Base-by-base conservation (phyloP, 352 stramenopile species). In the Globisporangium paddicum region DNA sequence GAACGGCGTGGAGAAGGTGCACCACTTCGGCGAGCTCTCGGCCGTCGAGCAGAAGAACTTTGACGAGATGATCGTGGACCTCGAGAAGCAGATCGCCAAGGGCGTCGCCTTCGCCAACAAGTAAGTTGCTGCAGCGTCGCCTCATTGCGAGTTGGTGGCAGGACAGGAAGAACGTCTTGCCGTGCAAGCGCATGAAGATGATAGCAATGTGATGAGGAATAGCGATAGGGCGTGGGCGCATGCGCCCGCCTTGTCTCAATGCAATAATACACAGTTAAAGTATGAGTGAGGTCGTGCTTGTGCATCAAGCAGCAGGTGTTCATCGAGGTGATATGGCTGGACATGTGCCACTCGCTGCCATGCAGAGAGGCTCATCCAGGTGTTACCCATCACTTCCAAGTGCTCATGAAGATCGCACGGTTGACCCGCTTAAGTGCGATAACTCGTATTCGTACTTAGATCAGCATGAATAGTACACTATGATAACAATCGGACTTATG, bases 1-100 rank as follows among this genome's bases (percentile, higher is more conserved):
- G 60, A 94, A 98, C 72, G 97, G 97, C 63, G 91, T 99, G 25
- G 90, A 98, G 73, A 74, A 99, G 66, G 82, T 99, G 64, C 81
- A 98, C 66, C 72, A 84, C 45, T 98, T 97, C 62, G 96, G 96
- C 60, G 77, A 91, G 40, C 72, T 96, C 51, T 93, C 83, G 55
- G 56, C 69, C 13, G 66, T 82, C 37, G 87, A 96, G 71, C 79
- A 96, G 79, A 82, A 74, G 64, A 94, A 93, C 79, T 93, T 93
- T 55, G 85, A 96, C 68, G 84, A 90, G 68, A 94, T 95, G 84
- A 87, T 96, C 28, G 78, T 87, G 50, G 75, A 90, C 56, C 78
- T 96, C 13, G 78, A 86, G 67, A 87, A 87, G 61, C 84, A 95
- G 70, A 93, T 96, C 72, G 73, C 87, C 63, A 95, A 95, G 82